Percentiles rank a stretch among this genome's conserved stretches.
Conservation (phyloP, 768 basidiomycete species). For the Russula foetens region DNA sequence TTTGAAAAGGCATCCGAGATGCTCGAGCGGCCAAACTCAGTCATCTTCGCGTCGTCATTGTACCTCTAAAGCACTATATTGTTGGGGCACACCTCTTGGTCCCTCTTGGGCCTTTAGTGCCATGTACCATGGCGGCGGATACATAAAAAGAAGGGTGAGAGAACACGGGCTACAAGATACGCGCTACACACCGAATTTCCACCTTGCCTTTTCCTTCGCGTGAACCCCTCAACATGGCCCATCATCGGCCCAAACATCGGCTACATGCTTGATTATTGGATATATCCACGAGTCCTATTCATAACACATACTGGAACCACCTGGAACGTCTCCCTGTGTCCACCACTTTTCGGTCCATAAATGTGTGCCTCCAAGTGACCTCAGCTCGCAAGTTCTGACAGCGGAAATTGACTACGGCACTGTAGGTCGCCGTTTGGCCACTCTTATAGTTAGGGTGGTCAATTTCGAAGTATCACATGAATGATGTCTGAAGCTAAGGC, state of each 20-base stretch:
- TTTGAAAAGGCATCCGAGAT: constrained; percentile 88
- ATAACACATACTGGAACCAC: constrained; percentile 35
- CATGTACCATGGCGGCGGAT: background rate
- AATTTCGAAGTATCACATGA: background rate
- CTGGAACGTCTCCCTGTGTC: constrained; percentile 51
- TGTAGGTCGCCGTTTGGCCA: constrained; percentile 39
- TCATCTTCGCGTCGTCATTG: constrained; percentile 84
- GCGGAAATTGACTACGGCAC: constrained; percentile 28
- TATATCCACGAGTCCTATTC: background rate
- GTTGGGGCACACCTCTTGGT: background rate
- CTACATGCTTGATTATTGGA: constrained; percentile 24
- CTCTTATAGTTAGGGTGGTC: constrained; percentile 27
- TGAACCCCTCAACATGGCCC: constrained; percentile 33
- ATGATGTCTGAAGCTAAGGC: background rate
- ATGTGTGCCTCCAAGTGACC: constrained; percentile 32
- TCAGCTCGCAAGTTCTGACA: background rate
- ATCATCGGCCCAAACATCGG: constrained; percentile 47
- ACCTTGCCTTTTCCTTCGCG: background rate
- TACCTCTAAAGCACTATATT: constrained; percentile 44
- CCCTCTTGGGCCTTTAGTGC: background rate
- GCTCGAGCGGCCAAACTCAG: constrained; percentile 90
- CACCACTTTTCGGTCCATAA: constrained; percentile 60
- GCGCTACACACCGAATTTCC: background rate
- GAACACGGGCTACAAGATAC: background rate
- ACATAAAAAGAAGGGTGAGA: background rate